These are phyloP conservation scores for Botryotinia globosa DNA, from an alignment of 2,329 filamentous ascomycete species.

Conservation along the genomic window DNA sequence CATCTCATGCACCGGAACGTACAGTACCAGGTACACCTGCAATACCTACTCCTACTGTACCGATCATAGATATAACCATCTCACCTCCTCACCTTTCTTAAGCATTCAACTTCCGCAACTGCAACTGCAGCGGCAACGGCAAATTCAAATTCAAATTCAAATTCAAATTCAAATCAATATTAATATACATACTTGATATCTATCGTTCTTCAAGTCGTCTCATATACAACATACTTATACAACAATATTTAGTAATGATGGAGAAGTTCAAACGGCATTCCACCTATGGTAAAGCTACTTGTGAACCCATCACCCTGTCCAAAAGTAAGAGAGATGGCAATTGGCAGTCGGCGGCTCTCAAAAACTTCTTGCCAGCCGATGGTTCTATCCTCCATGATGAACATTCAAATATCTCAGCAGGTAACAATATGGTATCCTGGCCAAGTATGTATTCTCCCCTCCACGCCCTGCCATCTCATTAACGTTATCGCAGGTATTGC, in stretches of 20 bases:
- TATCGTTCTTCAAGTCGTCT: not conserved
- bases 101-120: not conserved
- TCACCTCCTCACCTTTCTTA: not conserved
- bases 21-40: not conserved
- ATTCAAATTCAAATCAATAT: too few relatives aligned
- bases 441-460: not conserved
- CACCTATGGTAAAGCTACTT: constrained; percentile 15
- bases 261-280: constrained; percentile 8
- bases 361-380: constrained; percentile 5
- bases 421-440: constrained; percentile 8
- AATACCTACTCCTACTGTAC: too few relatives aligned
- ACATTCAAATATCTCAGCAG: constrained; percentile 3
- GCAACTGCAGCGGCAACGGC: not conserved
- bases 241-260: not conserved
- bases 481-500: constrained; percentile 7
- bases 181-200: not conserved
- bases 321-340: constrained; percentile 17
- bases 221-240: not conserved
- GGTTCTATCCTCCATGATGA: constrained; percentile 15
- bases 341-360: constrained; percentile 16
- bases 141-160: too few relatives aligned
- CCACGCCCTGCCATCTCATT: not conserved
- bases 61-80: constrained; percentile 11
- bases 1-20: not conserved
- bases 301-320: not conserved